These are phyloP conservation scores for Malania oleifera DNA, from an alignment of 164 flowering plant genomes.

Conservation along the genomic window DNA sequence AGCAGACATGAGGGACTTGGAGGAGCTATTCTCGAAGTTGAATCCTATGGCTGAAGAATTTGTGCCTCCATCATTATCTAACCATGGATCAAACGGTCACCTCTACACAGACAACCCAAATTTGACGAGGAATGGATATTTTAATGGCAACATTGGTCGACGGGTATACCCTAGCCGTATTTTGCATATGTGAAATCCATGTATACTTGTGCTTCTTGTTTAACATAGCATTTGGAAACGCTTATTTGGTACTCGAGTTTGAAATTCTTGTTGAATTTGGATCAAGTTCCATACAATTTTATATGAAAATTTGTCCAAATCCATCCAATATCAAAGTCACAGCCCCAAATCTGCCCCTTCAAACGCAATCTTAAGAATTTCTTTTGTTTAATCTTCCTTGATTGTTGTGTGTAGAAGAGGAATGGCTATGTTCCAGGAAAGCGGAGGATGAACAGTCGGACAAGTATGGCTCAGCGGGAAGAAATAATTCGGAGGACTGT, in stretches of 20 bases:
- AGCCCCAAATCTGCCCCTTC: no score
- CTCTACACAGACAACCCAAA: constrained; percentile 24
- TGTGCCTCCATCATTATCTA: constrained; percentile 64
- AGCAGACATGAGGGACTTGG: constrained; percentile 72
- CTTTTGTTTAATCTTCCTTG: background rate
- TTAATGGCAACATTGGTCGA: constrained; percentile 30
- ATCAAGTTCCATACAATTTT: no score
- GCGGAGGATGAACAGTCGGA: constrained; percentile 65
- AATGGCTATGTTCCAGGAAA: constrained; percentile 48
- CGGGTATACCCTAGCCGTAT: constrained; percentile 32
- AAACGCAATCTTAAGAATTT: no score
- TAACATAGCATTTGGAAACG: no score
- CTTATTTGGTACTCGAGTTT: no score
- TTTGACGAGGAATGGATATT: constrained; percentile 25
- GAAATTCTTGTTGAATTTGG: no score
- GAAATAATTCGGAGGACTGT: constrained; percentile 84
- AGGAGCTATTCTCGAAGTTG: constrained; percentile 76
- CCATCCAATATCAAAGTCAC: no score
- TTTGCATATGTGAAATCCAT: no score
- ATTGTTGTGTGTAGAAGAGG: constrained; percentile 41
- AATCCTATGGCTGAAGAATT: constrained; percentile 92
- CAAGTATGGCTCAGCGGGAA: constrained; percentile 81
- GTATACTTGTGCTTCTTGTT: no score
- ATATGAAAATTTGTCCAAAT: no score
- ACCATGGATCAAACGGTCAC: constrained; percentile 20